Evolutionary conservation across 805 yeast species (phyloP).

Genomic region (Cyberlindnera nakhonratchasimensis): DNA sequence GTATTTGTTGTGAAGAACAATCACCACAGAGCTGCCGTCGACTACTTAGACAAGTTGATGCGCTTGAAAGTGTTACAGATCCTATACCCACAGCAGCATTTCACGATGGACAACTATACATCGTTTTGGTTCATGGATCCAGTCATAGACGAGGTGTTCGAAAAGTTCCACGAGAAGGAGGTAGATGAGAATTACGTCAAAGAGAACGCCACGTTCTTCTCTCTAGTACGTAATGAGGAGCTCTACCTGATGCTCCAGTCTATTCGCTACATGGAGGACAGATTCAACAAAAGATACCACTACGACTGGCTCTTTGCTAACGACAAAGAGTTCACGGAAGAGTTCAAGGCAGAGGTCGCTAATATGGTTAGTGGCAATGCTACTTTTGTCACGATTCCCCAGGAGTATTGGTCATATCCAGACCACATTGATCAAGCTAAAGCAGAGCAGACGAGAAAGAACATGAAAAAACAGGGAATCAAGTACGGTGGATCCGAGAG

Average conservation of each 20-base stretch:
- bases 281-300: constrained; percentile 58
- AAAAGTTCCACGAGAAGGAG: constrained; percentile 10
- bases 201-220: constrained; percentile 64
- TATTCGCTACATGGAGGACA: constrained; percentile 57
- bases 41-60: constrained; percentile 19
- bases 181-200: constrained; percentile 30
- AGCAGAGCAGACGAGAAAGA: constrained; percentile 41
- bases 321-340: constrained; percentile 55
- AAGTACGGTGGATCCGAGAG: constrained; percentile 60
- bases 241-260: constrained; percentile 54
- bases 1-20: constrained; percentile 16
- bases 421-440: constrained; percentile 49
- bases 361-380: constrained; percentile 53
- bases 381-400: constrained; percentile 56
- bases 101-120: constrained; percentile 23
- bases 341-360: constrained; percentile 45
- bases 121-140: constrained; percentile 19
- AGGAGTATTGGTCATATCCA: constrained; percentile 67
- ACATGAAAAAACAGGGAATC: constrained; percentile 41
- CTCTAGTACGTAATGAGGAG: constrained; percentile 68
- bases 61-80: constrained; percentile 23
- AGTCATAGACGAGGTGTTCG: constrained; percentile 5
- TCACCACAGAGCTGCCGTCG: constrained; percentile 22
- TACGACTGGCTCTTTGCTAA: constrained; percentile 80
- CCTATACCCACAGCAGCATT: constrained; percentile 25